Percentiles rank a stretch among this genome's conserved stretches.
phyloP scores from a whole-genome alignment of 2,329 filamentous ascomycete genomes.

The Westerdykella aurantiaca region DNA sequence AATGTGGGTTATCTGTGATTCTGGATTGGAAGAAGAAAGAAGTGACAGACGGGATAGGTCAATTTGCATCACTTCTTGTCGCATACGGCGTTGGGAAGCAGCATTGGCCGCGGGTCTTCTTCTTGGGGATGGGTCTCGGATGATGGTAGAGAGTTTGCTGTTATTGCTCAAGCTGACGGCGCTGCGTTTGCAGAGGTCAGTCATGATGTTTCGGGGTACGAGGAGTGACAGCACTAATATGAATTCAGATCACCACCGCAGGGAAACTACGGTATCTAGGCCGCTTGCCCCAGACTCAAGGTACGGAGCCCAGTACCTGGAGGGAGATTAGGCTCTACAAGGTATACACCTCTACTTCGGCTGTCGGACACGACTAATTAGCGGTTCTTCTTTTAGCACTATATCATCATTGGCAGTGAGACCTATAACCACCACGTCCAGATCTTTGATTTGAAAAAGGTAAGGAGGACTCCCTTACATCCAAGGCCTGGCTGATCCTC shows the following conservation, averaged over 20 bases:
- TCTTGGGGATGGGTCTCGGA: constrained; percentile 51
- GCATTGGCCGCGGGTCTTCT: constrained; percentile 36
- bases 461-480: constrained; percentile 25
- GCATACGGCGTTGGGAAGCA: constrained; percentile 49
- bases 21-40: constrained; percentile 3
- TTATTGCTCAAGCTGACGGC: constrained; percentile 50
- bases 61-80: constrained; percentile 53
- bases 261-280: constrained; percentile 50
- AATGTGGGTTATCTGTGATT: constrained; percentile 12
- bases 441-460: constrained; percentile 53
- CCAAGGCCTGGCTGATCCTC: constrained; percentile 25
- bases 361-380: neutral
- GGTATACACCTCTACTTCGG: constrained; percentile 12
- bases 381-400: constrained; percentile 21
- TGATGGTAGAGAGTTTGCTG: constrained; percentile 50
- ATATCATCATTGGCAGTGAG: constrained; percentile 37
- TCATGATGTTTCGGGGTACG: constrained; percentile 9
- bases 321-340: constrained; percentile 47
- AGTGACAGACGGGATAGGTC: constrained; percentile 25
- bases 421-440: constrained; percentile 52
- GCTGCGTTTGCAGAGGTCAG: constrained; percentile 50
- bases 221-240: neutral
- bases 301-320: constrained; percentile 42
- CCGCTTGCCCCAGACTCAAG: constrained; percentile 44
- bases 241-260: constrained; percentile 34